Evolutionary conservation across 1,284 basidiomycete genomes (phyloP), one percentile per base, ranked within the genome.

Genomic region (Tylopilus sp.): DNA sequence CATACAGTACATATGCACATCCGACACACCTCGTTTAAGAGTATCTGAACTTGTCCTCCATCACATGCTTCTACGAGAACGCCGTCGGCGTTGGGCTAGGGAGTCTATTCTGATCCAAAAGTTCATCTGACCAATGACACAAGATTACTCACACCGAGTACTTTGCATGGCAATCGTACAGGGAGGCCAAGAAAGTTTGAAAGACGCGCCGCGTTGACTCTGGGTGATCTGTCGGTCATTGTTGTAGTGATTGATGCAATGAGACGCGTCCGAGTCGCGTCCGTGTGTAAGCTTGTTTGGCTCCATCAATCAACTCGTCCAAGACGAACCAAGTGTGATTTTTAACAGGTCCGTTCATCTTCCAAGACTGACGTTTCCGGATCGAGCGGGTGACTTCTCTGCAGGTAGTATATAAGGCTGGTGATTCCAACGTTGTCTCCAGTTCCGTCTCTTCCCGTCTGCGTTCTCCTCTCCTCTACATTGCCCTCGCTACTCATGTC

Each of bases 91-190:
- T 85, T 82, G 62, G 89, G 79, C 89, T 92, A 67, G 33, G 44
- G n/a, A 24, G 57, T 41, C 60, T 36, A 6, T 58, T 58, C 59
- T 65, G 22, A 63, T 60, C 24, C 4, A 24, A 13, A 49, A 36
- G 32, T 10, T 59, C 38, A 41, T 59, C 59, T 36, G 57, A 44
- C 24, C 56, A 26, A 41, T 18, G 38, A 39, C 32, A 24, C 18
- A 10, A 32, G 6, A 65, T 13, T 36, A 36, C 72, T 66, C 54
- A 92, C 92, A 70, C 83, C 87, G 63, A 94, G 71, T 32, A 91
- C 81, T 79, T 94, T 94, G 70, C 90, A 91, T 0, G 90, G 84
- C 18, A 97, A 73, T 47, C 94, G 83, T n/a, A 96, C 90, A 1
- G 84, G 87, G 61, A 89, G 85, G 2, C 87, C 88, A 2, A 84